These are phyloP conservation scores for Penicillium longicatenatum DNA, from an alignment of 495 filamentous ascomycete genomes.

Conservation along the genomic window DNA sequence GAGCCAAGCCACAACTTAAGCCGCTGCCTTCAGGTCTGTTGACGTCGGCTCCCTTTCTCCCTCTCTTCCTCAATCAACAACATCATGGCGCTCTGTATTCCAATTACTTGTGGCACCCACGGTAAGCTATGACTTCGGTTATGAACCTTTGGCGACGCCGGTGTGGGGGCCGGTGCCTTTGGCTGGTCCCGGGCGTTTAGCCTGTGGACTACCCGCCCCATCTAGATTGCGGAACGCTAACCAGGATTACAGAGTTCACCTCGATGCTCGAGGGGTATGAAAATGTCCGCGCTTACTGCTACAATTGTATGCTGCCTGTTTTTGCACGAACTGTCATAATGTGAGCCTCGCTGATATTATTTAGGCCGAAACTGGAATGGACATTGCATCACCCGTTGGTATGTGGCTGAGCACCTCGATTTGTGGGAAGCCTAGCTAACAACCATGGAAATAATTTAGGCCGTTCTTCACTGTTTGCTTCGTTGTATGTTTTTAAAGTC, in stretches of 20 bases:
- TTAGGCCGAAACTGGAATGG: constrained; percentile 54
- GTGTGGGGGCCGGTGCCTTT: constrained; percentile 16
- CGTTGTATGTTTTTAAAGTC: constrained; percentile 40
- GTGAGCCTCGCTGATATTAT: neutral
- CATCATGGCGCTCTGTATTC: constrained; percentile 55
- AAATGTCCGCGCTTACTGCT: constrained; percentile 54
- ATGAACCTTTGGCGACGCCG: neutral
- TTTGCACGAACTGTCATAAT: neutral
- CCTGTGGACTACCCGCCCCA: constrained; percentile 8
- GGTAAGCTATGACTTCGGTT: constrained; percentile 32
- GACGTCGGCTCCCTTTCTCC: constrained; percentile 1
- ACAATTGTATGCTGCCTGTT: constrained; percentile 48
- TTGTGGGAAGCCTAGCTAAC: constrained; percentile 18
- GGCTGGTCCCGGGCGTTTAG: constrained; percentile 20
- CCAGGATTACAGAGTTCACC: constrained; percentile 46
- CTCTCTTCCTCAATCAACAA: neutral
- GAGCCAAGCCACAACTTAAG: constrained; percentile 33
- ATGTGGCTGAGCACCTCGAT: constrained; percentile 18
- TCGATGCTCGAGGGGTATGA: constrained; percentile 57
- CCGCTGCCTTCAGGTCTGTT: constrained; percentile 23
- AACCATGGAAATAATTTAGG: constrained; percentile 27
- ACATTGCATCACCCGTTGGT: constrained; percentile 55
- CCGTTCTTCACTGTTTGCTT: constrained; percentile 59
- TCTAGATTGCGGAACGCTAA: constrained; percentile 12
- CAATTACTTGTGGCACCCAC: constrained; percentile 52